These are phyloP conservation scores for Eutrema heterophyllum DNA, from an alignment of 345 rosid species.

Conservation along the genomic window DNA sequence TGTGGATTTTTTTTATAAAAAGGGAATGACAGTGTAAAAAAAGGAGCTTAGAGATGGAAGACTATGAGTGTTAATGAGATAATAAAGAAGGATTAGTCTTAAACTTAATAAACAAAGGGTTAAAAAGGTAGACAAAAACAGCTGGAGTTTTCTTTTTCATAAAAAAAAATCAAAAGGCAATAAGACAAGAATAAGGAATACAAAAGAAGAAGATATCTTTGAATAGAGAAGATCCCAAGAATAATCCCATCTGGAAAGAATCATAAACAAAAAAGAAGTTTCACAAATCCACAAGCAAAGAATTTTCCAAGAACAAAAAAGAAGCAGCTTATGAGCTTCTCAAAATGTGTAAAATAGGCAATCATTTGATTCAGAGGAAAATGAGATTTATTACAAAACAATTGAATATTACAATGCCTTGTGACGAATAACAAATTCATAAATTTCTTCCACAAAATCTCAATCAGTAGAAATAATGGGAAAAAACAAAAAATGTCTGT, in stretches of 20 bases:
- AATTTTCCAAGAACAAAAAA: not conserved
- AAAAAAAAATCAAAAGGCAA: slow-evolving; percentile 20
- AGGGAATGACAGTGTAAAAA: slow-evolving; percentile 42
- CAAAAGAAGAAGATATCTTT: slow-evolving; percentile 23
- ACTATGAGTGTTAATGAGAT: slow-evolving; percentile 19
- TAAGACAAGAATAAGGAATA: slow-evolving; percentile 35
- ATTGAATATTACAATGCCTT: slow-evolving; percentile 21
- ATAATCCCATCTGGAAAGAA: slow-evolving; percentile 26
- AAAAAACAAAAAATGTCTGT: not conserved
- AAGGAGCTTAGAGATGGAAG: slow-evolving; percentile 20
- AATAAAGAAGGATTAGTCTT: slow-evolving; percentile 14
- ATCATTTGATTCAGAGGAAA: not conserved
- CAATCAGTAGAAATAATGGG: not conserved
- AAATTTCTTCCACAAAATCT: not conserved
- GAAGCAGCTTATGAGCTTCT: not conserved
- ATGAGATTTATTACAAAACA: not conserved
- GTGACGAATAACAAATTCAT: not conserved
- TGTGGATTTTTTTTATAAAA: slow-evolving; percentile 6
- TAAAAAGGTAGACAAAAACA: slow-evolving; percentile 33
- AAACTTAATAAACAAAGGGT: slow-evolving; percentile 13
- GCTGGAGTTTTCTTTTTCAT: slow-evolving; percentile 18
- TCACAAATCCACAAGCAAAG: slow-evolving; percentile 32
- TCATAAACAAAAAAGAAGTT: not conserved
- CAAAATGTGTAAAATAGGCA: slow-evolving; percentile 9
- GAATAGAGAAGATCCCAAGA: slow-evolving; percentile 31